phyloP scores from a whole-genome alignment of 2,329 filamentous ascomycete genomes.

The Chaetoscypha palmicola region DNA sequence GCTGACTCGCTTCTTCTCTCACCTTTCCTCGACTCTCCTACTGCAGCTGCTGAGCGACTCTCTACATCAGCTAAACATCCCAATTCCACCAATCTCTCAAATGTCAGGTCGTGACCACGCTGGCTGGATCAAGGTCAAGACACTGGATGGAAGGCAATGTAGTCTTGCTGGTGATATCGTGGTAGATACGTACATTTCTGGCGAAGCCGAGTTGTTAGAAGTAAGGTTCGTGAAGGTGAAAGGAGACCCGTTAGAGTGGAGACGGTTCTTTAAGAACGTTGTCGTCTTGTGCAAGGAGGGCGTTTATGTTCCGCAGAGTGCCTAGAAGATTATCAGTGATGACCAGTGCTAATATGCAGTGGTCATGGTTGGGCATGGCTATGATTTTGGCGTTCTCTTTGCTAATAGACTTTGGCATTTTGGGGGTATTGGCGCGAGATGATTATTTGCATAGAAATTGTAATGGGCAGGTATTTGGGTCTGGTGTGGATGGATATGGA shows the following conservation, averaged over 20 bases:
- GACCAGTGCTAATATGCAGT: too few species aligned
- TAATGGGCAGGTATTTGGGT: too few species aligned
- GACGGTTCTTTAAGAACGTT: conserved; percentile 94
- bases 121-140: conserved; percentile 64
- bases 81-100: conserved; percentile 44
- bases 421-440: too few species aligned
- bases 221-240: conserved; percentile 91
- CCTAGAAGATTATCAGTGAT: too few species aligned
- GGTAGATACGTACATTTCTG: conserved; percentile 57
- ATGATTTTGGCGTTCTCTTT: too few species aligned
- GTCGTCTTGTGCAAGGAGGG: conserved; percentile 80
- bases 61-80: conserved; percentile 78
- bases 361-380: too few species aligned
- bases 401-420: too few species aligned
- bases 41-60: conserved; percentile 74
- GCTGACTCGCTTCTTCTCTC: conserved; percentile 87
- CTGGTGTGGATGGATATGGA: too few species aligned
- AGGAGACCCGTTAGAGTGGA: conserved; percentile 94
- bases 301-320: conserved; percentile 52
- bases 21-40: conserved; percentile 66
- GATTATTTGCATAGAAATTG: too few species aligned
- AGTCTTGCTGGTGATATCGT: conserved; percentile 68
- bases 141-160: conserved; percentile 65
- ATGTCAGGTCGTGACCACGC: conserved; percentile 47
- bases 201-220: conserved; percentile 61